Evolutionary conservation across 306 rosid genomes (phyloP).

Genomic region (Mimosa bimucronata): DNA sequence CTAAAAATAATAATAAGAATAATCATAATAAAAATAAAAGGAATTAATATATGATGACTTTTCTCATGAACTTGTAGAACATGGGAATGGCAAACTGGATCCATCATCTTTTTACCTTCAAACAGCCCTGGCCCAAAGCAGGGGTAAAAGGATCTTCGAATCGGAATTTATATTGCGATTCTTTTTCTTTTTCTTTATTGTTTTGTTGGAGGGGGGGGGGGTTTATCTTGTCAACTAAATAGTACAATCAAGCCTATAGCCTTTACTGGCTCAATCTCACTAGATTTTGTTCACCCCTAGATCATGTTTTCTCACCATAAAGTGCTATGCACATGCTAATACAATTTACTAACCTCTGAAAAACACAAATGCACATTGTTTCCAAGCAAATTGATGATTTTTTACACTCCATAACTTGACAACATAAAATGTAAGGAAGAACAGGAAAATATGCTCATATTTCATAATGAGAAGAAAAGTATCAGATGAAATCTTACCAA

Average conservation of each 20-base stretch:
- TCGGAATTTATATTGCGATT: neutral
- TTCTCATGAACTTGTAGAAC: neutral
- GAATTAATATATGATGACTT: neutral
- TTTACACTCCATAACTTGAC: constrained; percentile 7
- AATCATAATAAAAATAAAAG: neutral
- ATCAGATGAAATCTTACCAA: constrained; percentile 66
- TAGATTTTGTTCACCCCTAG: neutral
- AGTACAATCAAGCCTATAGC: neutral
- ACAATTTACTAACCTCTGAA: neutral
- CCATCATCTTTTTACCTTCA: neutral
- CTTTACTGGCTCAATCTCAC: neutral
- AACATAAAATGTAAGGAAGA: neutral
- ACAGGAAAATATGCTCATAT: neutral
- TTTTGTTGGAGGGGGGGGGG: too few species aligned
- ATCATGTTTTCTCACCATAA: neutral
- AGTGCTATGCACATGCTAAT: neutral
- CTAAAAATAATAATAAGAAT: neutral
- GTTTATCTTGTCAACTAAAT: neutral
- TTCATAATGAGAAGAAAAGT: constrained; percentile 1
- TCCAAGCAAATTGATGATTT: neutral
- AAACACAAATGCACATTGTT: constrained; percentile 19
- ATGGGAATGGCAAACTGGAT: neutral
- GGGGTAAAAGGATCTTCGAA: neutral
- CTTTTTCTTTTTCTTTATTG: neutral
- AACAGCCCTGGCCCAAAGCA: neutral